These are phyloP conservation scores for Pseudomassariella vexata DNA, from an alignment of 2,329 filamentous ascomycete genomes.

Conservation along the genomic window DNA sequence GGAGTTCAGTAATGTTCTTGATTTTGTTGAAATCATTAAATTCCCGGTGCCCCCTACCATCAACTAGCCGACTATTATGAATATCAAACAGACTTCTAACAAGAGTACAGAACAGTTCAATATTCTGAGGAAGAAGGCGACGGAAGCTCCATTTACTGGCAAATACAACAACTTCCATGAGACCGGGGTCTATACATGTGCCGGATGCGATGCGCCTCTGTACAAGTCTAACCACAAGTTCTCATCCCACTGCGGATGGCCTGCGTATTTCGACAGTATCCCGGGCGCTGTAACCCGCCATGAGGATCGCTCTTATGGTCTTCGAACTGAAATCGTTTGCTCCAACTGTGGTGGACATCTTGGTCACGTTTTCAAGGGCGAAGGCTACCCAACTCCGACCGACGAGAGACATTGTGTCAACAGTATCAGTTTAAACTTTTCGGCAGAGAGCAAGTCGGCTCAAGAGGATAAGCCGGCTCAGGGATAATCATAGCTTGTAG, in stretches of 20 bases:
- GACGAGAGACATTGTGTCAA: constrained; percentile 98
- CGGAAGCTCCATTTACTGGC: constrained; percentile 74
- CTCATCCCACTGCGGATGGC: constrained; percentile 94
- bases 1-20: too few relatives aligned
- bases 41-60: too few relatives aligned
- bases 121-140: constrained; percentile 86
- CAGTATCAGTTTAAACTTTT: constrained; percentile 82
- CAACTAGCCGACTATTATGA: too few relatives aligned
- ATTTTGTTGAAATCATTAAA: too few relatives aligned
- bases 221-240: constrained; percentile 96
- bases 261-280: constrained; percentile 93
- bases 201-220: constrained; percentile 77
- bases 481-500: too few relatives aligned
- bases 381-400: constrained; percentile 77
- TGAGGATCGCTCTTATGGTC: constrained; percentile 71
- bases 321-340: constrained; percentile 94
- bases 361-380: constrained; percentile 88
- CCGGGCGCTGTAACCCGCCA: constrained; percentile 84
- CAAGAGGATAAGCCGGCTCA: constrained; percentile 27
- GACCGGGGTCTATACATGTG: constrained; percentile 78
- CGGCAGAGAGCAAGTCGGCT: constrained; percentile 53
- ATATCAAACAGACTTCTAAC: too few relatives aligned
- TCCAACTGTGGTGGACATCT: constrained; percentile 89
- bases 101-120: constrained; percentile 93
- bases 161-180: constrained; percentile 81